Evolutionary conservation across 2,329 filamentous ascomycete genomes (phyloP), one percentile per base, ranked within the genome.

Genomic region (Fusarium pseudograminearum): DNA sequence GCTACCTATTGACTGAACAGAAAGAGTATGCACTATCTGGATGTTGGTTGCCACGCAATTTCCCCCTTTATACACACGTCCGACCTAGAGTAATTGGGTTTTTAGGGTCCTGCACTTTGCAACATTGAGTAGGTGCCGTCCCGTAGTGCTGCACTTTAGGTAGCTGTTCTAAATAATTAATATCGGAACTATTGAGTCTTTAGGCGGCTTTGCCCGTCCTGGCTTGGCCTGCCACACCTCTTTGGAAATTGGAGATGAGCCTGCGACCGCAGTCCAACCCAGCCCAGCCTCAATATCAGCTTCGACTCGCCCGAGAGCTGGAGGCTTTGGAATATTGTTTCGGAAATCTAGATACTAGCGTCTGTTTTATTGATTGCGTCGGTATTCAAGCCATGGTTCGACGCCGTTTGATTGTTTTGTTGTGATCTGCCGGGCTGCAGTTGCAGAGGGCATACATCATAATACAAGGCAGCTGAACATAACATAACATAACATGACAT

Each of bases 401-500:
- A 18, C 28, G 38, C 28, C 24, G 16, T 40, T 51, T 51, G 24
- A 31, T 46, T 31, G 14, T 36, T 28, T 40, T 41, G 48, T 26
- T 50, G 16, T 40, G 34, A 41, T 41, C 30, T 8, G 22, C 30
- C 22, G 7, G 53, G 24, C 41, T 63, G 38, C 34, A 42, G 50
- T 63, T 44, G 48, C n/a, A 52, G 24, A 52, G 44, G 44, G 34
- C 56, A 44, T 40, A 40, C 36, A 38, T 38, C 24, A 33, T 33
- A 20, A 30, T 63, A 61, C 52, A 55, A 47, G 57, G 61, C 50
- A 72, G 66, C 70, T 74, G 66, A 74, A 68, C 51, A 45, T 69
- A 41, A 58, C 41, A 45, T 69, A 41, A 58, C 41, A 38, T 31
- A 34, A 40, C 54, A 31, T 50, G 41, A 61, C 42, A 42, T 34